These are phyloP conservation scores for Bolboschoenus planiculmis DNA, from an alignment of 176 grass and related monocot species.

Conservation along the genomic window DNA sequence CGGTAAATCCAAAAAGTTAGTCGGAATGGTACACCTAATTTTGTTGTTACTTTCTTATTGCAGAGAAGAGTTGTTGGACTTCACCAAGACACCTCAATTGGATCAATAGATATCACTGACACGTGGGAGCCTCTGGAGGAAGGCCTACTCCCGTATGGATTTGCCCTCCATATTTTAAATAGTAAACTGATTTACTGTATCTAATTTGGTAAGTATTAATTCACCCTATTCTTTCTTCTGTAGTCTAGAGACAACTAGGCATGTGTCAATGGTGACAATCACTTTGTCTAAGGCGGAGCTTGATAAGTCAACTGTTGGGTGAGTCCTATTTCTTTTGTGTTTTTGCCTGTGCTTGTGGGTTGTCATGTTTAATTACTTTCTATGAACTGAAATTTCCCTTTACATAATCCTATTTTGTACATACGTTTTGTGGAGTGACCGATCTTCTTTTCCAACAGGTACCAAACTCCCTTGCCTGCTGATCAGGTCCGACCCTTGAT, in stretches of 20 bases:
- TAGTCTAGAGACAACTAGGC: slow-evolving; percentile 93
- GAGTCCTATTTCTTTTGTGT: slow-evolving; percentile 10
- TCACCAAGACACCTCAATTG: slow-evolving; percentile 73
- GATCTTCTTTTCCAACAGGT: slow-evolving; percentile 42
- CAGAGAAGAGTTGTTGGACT: slow-evolving; percentile 97
- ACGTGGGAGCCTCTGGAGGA: slow-evolving; percentile 98
- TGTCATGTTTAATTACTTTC: background rate
- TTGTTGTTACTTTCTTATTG: background rate
- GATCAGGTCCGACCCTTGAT: slow-evolving; percentile 74
- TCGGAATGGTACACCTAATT: background rate
- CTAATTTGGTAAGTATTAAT: background rate
- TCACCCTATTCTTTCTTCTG: background rate
- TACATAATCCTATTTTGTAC: background rate
- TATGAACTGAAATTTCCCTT: background rate
- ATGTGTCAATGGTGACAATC: slow-evolving; percentile 88
- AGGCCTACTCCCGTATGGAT: slow-evolving; percentile 91
- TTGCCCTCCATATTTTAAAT: slow-evolving; percentile 5
- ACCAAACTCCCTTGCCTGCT: slow-evolving; percentile 83
- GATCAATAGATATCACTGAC: slow-evolving; percentile 97
- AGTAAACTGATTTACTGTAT: background rate
- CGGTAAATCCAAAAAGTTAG: background rate
- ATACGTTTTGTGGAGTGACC: background rate
- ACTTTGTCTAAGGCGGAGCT: slow-evolving; percentile 85
- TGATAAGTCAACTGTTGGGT: slow-evolving; percentile 70
- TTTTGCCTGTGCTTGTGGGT: background rate